These are phyloP conservation scores for Candolleomyces efflorescens DNA, from an alignment of 768 basidiomycete species.

Conservation along the genomic window DNA sequence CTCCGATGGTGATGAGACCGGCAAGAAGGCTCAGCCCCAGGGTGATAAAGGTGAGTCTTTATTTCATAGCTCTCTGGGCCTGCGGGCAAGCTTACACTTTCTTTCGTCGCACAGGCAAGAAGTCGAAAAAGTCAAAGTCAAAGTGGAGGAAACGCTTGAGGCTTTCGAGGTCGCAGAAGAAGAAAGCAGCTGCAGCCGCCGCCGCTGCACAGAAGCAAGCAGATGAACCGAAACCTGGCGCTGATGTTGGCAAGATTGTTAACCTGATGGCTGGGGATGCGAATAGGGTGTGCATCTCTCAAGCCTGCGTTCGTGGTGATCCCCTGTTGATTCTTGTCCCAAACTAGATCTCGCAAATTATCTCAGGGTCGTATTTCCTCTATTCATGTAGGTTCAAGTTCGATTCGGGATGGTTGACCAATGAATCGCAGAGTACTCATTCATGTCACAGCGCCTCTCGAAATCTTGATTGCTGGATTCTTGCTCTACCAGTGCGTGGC, in stretches of 20 bases:
- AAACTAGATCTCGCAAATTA: constrained; percentile 43
- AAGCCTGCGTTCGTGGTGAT: background rate
- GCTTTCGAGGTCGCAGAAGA: constrained; percentile 2
- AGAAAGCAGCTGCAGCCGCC: background rate
- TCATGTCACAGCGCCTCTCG: constrained; percentile 57
- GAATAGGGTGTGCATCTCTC: constrained; percentile 33
- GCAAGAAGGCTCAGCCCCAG: constrained; percentile 30
- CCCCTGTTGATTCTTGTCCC: background rate
- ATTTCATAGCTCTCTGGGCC: no score
- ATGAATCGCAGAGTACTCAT: background rate
- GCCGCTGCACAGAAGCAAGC: constrained; percentile 14
- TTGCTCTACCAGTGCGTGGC: constrained; percentile 72
- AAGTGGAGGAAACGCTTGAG: background rate
- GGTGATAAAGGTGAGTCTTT: background rate
- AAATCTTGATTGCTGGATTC: constrained; percentile 63
- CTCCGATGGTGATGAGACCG: constrained; percentile 18
- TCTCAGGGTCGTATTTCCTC: constrained; percentile 57
- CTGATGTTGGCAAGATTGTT: constrained; percentile 87
- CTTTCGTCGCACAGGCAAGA: no score
- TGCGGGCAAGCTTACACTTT: no score
- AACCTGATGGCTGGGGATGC: constrained; percentile 85
- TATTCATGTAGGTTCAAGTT: constrained; percentile 54
- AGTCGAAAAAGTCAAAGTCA: background rate
- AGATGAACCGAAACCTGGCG: constrained; percentile 66
- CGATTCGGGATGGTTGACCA: background rate